Base-by-base conservation (phyloP, 2,329 filamentous ascomycete genomes). In the Macrophomina phaseolina region DNA sequence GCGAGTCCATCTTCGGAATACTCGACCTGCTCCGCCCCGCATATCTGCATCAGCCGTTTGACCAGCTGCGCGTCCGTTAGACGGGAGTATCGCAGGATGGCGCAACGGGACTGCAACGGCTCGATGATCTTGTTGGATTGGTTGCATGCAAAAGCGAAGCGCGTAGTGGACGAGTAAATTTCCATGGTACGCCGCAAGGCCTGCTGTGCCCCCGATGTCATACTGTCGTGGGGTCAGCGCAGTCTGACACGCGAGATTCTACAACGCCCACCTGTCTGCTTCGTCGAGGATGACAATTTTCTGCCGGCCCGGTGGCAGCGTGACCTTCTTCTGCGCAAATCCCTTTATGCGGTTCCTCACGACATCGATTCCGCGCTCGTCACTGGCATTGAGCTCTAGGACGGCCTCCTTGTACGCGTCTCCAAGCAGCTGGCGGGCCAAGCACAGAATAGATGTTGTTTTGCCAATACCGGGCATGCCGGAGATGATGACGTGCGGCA, bases 111-210 rank as follows among this genome's bases (percentile, higher is more conserved):
- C 79, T 99, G 95, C 62, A 99, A 85, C n/a, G 95, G 95, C 80
- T 99, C 95, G 79, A 99, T 99, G 77, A 99, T 98, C 82, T 98
- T 99, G 83, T 98, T 99, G 69, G 91, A 95, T 82, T 97, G 93
- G 79, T 99, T 99, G 84, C 95, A 99, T 2, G 95, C 95, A 75
- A 99, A 99, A 0, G 95, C 95, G 76, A 99, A 99, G 67, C 95
- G 88, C 2, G 95, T 99, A 1, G 95, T 99, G 69, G 93, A 90
- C 49, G 93, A 96, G 82, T 98, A 98, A 62, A 98, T 99, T 79
- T 99, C 95, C 95, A 99, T 99, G 0, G 95, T 99, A 69, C 95
- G 86, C 71, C 95, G 88, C 42, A 99, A 86, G 23, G 95, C 95
- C 81, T 98, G 95, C 78, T 99, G 95, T 2, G 95, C 95, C 64